phyloP scores from a whole-genome alignment of 306 rosid species.

The Dryas alaskensis region DNA sequence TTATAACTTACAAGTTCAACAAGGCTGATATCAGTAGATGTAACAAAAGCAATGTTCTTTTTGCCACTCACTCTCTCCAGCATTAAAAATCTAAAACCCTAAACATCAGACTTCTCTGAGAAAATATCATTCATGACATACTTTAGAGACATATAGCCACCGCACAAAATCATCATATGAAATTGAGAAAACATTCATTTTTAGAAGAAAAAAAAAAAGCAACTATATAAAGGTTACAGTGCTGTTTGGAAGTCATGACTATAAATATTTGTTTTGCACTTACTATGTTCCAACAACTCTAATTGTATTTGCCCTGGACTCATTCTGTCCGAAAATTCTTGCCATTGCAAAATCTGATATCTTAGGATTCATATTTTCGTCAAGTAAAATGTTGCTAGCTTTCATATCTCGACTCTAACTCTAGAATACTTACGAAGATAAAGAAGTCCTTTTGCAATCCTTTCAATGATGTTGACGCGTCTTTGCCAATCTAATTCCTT shows the following conservation, averaged over 20 bases:
- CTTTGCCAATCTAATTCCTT: constrained; percentile 8
- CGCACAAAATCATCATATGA: no score
- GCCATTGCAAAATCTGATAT: no score
- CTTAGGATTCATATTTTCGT: constrained; percentile 21
- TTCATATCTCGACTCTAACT: constrained; percentile 22
- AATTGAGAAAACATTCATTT: no score
- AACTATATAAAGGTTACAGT: no score
- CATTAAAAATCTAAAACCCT: constrained; percentile 21
- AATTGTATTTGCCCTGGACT: no score
- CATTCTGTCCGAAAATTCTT: no score
- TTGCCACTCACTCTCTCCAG: constrained; percentile 19
- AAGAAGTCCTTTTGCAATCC: constrained; percentile 26
- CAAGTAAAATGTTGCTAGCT: constrained; percentile 29
- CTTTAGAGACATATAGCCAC: no score
- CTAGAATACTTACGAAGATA: constrained; percentile 32
- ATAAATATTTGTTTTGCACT: no score
- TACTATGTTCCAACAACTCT: constrained; percentile 28
- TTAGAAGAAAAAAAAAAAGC: no score
- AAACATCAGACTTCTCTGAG: constrained; percentile 18
- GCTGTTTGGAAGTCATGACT: no score
- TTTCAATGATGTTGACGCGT: constrained; percentile 18
- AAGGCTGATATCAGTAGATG: constrained; percentile 11
- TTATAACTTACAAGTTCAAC: constrained; percentile 10
- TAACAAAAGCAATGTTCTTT: constrained; percentile 10
- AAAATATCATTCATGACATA: constrained; percentile 30